Evolutionary conservation across 345 rosid species (phyloP).

Genomic region (Eucalyptus grandis): DNA sequence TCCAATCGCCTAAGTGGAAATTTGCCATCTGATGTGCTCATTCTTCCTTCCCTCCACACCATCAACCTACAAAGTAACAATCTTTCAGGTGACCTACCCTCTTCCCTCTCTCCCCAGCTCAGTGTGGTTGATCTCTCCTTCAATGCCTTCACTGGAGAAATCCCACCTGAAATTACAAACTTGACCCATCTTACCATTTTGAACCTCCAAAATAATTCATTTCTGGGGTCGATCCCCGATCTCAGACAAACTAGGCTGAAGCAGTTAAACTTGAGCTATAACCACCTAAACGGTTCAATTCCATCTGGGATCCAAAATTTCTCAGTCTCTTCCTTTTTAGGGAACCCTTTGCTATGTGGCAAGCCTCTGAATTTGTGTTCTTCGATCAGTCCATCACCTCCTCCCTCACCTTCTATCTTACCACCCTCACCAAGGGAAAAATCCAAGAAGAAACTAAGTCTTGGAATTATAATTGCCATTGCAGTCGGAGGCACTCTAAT

Average conservation of each 20-base stretch:
- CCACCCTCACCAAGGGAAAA: not conserved
- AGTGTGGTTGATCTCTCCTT: constrained; percentile 61
- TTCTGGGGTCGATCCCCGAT: constrained; percentile 51
- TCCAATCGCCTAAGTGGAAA: constrained; percentile 54
- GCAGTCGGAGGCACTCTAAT: constrained; percentile 46
- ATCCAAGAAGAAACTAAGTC: constrained; percentile 36
- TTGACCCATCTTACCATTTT: constrained; percentile 43
- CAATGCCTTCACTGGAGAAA: constrained; percentile 55
- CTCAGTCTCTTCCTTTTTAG: constrained; percentile 61
- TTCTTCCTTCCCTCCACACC: constrained; percentile 58
- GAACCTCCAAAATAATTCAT: constrained; percentile 61
- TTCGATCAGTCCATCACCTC: constrained; percentile 28
- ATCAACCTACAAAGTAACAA: constrained; percentile 71
- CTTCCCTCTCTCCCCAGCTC: constrained; percentile 34
- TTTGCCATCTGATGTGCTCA: constrained; percentile 64
- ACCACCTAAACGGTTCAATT: constrained; percentile 65
- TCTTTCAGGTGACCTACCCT: constrained; percentile 67
- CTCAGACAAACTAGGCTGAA: constrained; percentile 35
- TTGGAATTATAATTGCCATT: constrained; percentile 46
- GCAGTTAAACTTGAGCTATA: constrained; percentile 67
- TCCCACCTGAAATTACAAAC: constrained; percentile 43
- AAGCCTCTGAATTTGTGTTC: constrained; percentile 49
- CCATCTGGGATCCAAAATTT: constrained; percentile 55
- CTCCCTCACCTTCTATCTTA: constrained; percentile 23
- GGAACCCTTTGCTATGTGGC: constrained; percentile 61